A percentile compares a stretch with the other conserved stretches of the same genome.
Conservation (phyloP, 2,329 filamentous ascomycete species). For the Hirsutella thompsonii region DNA sequence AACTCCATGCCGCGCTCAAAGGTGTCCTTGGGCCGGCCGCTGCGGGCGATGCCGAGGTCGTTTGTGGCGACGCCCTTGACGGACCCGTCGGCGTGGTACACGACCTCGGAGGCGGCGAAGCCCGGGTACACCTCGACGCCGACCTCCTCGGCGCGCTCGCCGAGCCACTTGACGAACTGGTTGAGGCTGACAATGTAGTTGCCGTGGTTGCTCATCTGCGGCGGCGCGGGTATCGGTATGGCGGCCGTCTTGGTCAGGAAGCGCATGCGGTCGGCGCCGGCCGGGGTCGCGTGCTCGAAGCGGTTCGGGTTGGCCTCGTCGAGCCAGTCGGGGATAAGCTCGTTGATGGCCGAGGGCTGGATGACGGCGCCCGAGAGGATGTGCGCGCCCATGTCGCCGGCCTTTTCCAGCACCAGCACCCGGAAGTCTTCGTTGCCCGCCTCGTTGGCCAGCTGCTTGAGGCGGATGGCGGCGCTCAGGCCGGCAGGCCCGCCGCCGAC, state of each 20-base stretch:
- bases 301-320: slow-evolving; percentile 75
- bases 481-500: slow-evolving; percentile 93
- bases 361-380: slow-evolving; percentile 94
- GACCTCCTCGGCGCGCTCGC: slow-evolving; percentile 88
- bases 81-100: slow-evolving; percentile 76
- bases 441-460: slow-evolving; percentile 92
- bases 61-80: slow-evolving; percentile 94
- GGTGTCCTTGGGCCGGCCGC: slow-evolving; percentile 74
- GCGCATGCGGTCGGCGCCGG: slow-evolving; percentile 76
- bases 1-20: slow-evolving; percentile 99
- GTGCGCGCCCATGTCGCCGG: slow-evolving; percentile 86
- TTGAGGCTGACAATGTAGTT: slow-evolving; percentile 97
- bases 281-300: slow-evolving; percentile 79
- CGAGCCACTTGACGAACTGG: slow-evolving; percentile 90
- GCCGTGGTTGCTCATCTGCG: slow-evolving; percentile 96
- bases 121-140: slow-evolving; percentile 95
- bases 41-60: slow-evolving; percentile 71
- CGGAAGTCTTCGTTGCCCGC: slow-evolving; percentile 93
- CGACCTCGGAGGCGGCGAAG: slow-evolving; percentile 84
- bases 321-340: slow-evolving; percentile 89
- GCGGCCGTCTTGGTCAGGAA: slow-evolving; percentile 75
- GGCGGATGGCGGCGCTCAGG: slow-evolving; percentile 78
- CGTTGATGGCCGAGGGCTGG: slow-evolving; percentile 75
- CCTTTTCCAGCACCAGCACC: slow-evolving; percentile 87
- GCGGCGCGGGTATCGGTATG: slow-evolving; percentile 74